Conservation (phyloP, 108 stramenopile species). For the Stephanodiscus triporus region DNA sequence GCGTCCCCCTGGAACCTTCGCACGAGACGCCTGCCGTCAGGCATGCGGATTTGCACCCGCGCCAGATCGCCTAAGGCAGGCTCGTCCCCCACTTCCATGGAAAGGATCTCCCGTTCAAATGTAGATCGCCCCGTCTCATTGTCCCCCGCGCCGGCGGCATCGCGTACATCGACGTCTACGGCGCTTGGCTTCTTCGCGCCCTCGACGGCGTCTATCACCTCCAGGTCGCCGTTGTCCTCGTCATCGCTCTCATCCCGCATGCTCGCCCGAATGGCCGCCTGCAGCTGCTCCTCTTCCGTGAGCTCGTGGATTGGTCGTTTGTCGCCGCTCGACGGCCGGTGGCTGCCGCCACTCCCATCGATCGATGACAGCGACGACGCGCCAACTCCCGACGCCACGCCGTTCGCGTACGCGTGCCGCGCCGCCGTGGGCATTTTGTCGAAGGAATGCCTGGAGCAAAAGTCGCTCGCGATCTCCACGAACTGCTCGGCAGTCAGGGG, state of each 20-base stretch:
- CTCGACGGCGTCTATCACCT: slow-evolving; percentile 23
- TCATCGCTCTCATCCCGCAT: slow-evolving; percentile 52
- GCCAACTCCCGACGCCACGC: slow-evolving; percentile 2
- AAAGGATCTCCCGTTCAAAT: slow-evolving; percentile 54
- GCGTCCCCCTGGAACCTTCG: slow-evolving; percentile 65
- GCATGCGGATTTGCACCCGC: slow-evolving; percentile 84
- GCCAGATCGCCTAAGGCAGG: slow-evolving; percentile 57
- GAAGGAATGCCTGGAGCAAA: slow-evolving; percentile 88
- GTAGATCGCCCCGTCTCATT: slow-evolving; percentile 44
- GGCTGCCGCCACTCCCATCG: neutral
- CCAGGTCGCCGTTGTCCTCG: slow-evolving; percentile 31
- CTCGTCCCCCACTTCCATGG: slow-evolving; percentile 62
- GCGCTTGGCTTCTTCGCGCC: slow-evolving; percentile 23
- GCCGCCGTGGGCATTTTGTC: slow-evolving; percentile 73
- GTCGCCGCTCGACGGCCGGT: neutral
- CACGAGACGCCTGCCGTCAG: slow-evolving; percentile 78
- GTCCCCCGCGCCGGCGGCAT: neutral
- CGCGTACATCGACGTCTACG: neutral
- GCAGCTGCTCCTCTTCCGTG: slow-evolving; percentile 85
- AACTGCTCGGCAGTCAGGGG: slow-evolving; percentile 79
- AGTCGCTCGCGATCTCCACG: slow-evolving; percentile 87
- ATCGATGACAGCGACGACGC: neutral
- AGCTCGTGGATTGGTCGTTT: slow-evolving; percentile 62
- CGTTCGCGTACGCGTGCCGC: slow-evolving; percentile 29
- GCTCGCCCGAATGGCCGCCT: slow-evolving; percentile 87